phyloP scores from a whole-genome alignment of 257 asterid genomes.

The Eustoma russellianum region DNA sequence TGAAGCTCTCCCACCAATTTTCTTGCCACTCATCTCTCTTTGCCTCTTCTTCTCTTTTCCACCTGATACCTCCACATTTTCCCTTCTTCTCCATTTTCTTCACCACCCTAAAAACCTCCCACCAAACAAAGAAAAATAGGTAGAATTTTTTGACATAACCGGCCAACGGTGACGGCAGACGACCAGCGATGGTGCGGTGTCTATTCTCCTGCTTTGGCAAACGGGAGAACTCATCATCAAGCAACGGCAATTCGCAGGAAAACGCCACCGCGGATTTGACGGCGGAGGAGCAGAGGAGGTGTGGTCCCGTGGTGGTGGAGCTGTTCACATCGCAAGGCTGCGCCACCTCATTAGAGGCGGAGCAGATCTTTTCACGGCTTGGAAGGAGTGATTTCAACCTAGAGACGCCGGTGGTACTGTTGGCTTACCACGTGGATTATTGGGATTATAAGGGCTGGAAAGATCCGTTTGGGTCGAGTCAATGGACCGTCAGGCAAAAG shows the following conservation, averaged over 20 bases:
- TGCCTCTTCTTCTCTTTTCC: conserved; percentile 11
- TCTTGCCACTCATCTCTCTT: conserved; percentile 39
- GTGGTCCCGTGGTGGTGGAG: conserved; percentile 72
- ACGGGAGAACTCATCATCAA: conserved; percentile 16
- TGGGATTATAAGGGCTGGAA: conserved; percentile 98
- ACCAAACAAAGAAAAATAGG: not conserved
- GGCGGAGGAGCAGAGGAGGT: conserved; percentile 50
- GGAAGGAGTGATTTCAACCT: conserved; percentile 80
- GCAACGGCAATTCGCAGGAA: conserved; percentile 2
- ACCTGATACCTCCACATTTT: not conserved
- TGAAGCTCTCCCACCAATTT: conserved; percentile 11
- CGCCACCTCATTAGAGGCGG: conserved; percentile 84
- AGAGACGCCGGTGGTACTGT: conserved; percentile 51
- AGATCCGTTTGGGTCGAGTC: conserved; percentile 73
- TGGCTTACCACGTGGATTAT: conserved; percentile 76
- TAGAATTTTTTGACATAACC: conserved; percentile 1
- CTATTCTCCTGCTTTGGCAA: conserved; percentile 54
- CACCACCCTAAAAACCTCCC: not conserved
- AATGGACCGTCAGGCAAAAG: conserved; percentile 90
- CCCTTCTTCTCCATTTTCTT: conserved; percentile 7
- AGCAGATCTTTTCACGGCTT: conserved; percentile 63
- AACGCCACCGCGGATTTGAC: conserved; percentile 42
- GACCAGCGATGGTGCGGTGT: conserved; percentile 52
- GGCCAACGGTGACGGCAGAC: conserved; percentile 23
- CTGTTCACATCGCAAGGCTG: conserved; percentile 93